Conservation (phyloP, 1,284 basidiomycete genomes). For the Quambalaria eucalypti region DNA sequence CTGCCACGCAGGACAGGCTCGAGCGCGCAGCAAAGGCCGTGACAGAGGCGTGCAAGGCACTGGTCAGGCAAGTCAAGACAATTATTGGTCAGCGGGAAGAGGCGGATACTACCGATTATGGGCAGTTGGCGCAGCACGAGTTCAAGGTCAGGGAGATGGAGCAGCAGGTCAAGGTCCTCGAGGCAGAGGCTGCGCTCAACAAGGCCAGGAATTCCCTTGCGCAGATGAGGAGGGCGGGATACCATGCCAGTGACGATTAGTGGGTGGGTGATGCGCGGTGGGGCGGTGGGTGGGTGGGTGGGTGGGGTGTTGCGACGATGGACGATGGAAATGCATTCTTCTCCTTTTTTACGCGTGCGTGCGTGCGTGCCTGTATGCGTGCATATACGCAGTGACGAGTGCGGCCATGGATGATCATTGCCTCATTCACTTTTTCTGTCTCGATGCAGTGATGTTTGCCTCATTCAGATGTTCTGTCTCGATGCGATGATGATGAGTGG, state of each 20-base stretch:
- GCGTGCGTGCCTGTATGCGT: too few relatives aligned
- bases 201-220: constrained; percentile 43
- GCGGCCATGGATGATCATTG: too few relatives aligned
- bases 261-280: background rate
- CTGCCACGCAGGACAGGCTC: constrained; percentile 89
- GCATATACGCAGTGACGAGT: too few relatives aligned
- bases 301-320: background rate
- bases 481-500: too few relatives aligned
- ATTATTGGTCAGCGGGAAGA: constrained; percentile 57
- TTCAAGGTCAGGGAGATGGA: constrained; percentile 89
- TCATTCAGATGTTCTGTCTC: too few relatives aligned
- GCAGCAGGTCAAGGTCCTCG: constrained; percentile 94
- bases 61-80: constrained; percentile 92
- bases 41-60: constrained; percentile 92
- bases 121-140: constrained; percentile 82
- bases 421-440: too few relatives aligned
- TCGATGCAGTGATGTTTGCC: too few relatives aligned
- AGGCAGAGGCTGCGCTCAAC: constrained; percentile 83
- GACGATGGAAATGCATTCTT: background rate
- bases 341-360: too few relatives aligned
- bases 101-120: constrained; percentile 78
- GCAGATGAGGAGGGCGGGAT: constrained; percentile 2
- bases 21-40: constrained; percentile 96
- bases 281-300: background rate
- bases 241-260: background rate